These are phyloP conservation scores for Physcomitrium patens DNA, from an alignment of 225 moss, liverwort and hornwort genomes.

Conservation along the genomic window DNA sequence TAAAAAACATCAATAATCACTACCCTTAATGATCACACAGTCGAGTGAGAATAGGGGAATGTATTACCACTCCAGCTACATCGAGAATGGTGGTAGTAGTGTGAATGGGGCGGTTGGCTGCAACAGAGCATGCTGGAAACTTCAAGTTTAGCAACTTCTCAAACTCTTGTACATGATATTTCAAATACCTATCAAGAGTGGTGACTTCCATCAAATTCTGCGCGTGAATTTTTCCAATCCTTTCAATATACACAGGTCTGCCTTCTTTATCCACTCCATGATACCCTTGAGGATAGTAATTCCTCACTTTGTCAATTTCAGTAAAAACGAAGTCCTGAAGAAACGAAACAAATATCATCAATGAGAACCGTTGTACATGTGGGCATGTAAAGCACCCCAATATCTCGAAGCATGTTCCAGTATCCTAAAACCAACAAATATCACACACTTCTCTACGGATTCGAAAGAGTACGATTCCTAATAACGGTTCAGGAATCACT, in stretches of 20 bases:
- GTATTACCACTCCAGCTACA: constrained; percentile 69
- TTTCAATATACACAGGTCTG: constrained; percentile 70
- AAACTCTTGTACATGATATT: constrained; percentile 69
- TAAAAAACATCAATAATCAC: not conserved
- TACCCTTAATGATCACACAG: constrained; percentile 1
- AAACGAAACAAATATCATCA: constrained; percentile 16
- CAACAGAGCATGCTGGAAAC: constrained; percentile 68
- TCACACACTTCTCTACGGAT: not conserved
- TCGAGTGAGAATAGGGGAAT: not conserved
- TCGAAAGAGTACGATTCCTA: too few species aligned
- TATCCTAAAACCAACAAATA: constrained; percentile 4
- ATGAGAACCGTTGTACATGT: not conserved
- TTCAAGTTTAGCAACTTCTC: constrained; percentile 59
- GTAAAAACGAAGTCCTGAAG: constrained; percentile 60
- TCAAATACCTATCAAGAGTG: constrained; percentile 67
- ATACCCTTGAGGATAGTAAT: constrained; percentile 66
- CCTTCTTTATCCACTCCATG: constrained; percentile 77
- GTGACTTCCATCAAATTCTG: constrained; percentile 65
- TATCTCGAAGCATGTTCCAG: constrained; percentile 5
- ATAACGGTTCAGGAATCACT: constrained; percentile 1
- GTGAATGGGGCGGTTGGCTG: constrained; percentile 58
- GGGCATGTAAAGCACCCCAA: constrained; percentile 9
- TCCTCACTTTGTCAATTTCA: constrained; percentile 67
- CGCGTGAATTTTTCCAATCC: constrained; percentile 66
- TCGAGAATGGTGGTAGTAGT: constrained; percentile 74